phyloP scores from a whole-genome alignment of 768 basidiomycete species.

The Exsudoporus frostii region DNA sequence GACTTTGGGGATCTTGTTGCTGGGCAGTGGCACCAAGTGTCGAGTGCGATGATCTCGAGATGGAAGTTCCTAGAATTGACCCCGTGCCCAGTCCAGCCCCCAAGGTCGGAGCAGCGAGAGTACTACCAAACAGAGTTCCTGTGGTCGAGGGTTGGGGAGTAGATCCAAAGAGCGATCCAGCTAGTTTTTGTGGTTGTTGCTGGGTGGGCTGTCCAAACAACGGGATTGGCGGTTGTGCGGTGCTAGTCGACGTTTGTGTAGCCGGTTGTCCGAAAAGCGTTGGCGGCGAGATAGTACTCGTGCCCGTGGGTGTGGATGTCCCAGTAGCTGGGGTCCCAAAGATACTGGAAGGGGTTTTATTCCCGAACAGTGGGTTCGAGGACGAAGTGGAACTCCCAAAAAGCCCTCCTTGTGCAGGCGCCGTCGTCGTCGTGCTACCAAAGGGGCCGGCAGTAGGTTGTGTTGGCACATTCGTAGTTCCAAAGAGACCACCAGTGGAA shows the following conservation, averaged over 20 bases:
- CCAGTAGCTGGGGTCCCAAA: conserved; percentile 30
- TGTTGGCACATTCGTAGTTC: conserved; percentile 13
- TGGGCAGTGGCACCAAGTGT: conserved; percentile 37
- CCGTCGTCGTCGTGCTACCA: conserved; percentile 20
- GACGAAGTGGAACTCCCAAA: conserved; percentile 29
- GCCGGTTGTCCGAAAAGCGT: conserved; percentile 32
- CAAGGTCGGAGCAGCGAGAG: conserved; percentile 32
- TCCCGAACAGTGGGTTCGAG: conserved; percentile 37
- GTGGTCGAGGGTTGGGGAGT: conserved; percentile 24
- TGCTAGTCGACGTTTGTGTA: conserved; percentile 11
- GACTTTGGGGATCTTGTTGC: conserved; percentile 58
- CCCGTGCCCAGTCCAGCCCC: conserved; percentile 24
- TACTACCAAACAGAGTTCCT: conserved; percentile 36
- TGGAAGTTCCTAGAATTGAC: conserved; percentile 31
- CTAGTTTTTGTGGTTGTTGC: conserved; percentile 22
- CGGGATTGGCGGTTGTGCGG: conserved; percentile 15
- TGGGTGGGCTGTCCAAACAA: conserved; percentile 23
- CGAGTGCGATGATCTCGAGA: conserved; percentile 33
- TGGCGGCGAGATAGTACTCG: conserved; percentile 20
- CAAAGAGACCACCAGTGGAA: conserved; percentile 25
- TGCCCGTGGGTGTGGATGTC: not conserved
- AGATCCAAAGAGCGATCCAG: conserved; percentile 32
- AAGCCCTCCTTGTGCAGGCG: conserved; percentile 19
- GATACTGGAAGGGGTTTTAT: conserved; percentile 28
- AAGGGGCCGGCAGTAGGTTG: conserved; percentile 27